Base-by-base conservation (phyloP, 495 filamentous ascomycete species). In the Letharia lupina region DNA sequence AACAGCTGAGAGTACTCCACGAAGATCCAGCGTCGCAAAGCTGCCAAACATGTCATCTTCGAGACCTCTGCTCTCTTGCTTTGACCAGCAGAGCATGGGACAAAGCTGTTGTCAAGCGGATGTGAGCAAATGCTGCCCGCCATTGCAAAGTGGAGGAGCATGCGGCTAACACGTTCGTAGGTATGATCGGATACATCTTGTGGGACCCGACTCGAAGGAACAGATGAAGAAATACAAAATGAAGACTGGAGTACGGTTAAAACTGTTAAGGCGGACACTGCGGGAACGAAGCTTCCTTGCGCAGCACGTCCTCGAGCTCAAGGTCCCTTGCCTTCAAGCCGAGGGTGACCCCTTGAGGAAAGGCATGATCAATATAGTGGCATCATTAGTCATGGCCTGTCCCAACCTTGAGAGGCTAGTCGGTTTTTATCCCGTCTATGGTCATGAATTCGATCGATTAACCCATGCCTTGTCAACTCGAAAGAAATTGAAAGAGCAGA, bases 371-470 rank as follows among this genome's bases (percentile, higher is more conserved):
- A 85, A 93, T 68, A 65, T 89, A 44, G 79, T 93, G 7, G 89
- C 91, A 8, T 91, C 90, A 9, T 76, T 97, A 39, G 84, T 96
- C 40, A 92, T 92, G 87, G 84, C 87, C 8, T 96, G 91, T 72
- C 90, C 90, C 13, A 93, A 94, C 72, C 76, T 97, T 48, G 90
- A 96, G 72, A 79, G 83, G 52, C 76, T 96, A 23, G 74, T 86
- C 44, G 91, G 91, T 4, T 84, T 87, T 68, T 85, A 89, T 70
- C 82, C 87, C 11, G 78, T 83, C 11, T 91, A 91, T 71, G 80
- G 85, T 60, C 87, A 91, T 71, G 80, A 85, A 54, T 91, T 89
- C 68, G 87, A 89, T 70, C 87, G 89, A 48, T 73, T 92, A 12
- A 87, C 88, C 28, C 85, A 93, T 71, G 90, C 91, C 2, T 75